phyloP scores from a whole-genome alignment of 352 stramenopile species.

The Phytophthora cactorum region DNA sequence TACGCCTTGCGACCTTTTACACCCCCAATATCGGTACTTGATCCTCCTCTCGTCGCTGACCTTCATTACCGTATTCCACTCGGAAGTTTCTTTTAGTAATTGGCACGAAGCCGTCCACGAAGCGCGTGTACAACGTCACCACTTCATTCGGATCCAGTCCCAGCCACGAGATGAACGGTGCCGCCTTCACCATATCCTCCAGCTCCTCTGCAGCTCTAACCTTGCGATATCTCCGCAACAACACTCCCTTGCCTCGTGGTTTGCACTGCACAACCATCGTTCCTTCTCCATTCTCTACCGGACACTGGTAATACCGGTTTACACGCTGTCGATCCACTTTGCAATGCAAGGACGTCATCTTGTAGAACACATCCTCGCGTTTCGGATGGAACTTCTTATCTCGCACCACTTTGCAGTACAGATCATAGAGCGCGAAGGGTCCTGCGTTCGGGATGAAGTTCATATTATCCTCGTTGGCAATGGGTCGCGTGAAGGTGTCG shows the following conservation, averaged over 20 bases:
- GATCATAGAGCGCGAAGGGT: conserved; percentile 49
- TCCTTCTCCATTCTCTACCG: conserved; percentile 11
- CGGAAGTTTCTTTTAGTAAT: conserved; percentile 47
- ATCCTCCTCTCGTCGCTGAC: conserved; percentile 9
- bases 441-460: conserved; percentile 63
- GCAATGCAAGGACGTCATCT: conserved; percentile 63
- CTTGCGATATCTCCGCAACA: conserved; percentile 49
- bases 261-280: conserved; percentile 44
- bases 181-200: conserved; percentile 30
- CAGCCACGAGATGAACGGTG: conserved; percentile 40
- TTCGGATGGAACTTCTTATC: conserved; percentile 49
- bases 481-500: conserved; percentile 54
- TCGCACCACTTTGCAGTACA: conserved; percentile 48
- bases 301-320: conserved; percentile 51
- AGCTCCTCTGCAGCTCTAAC: conserved; percentile 20
- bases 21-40: conserved; percentile 6
- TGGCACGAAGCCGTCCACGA: conserved; percentile 50
- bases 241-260: conserved; percentile 58
- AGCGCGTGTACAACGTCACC: conserved; percentile 40
- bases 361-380: conserved; percentile 63
- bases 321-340: conserved; percentile 66
- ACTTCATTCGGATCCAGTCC: conserved; percentile 40
- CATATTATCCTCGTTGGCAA: conserved; percentile 65
- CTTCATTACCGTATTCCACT: conserved; percentile 14
- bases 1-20: conserved; percentile 26